phyloP scores from a whole-genome alignment of 1,139 yeast species.

The Blastobotrys niveus region DNA sequence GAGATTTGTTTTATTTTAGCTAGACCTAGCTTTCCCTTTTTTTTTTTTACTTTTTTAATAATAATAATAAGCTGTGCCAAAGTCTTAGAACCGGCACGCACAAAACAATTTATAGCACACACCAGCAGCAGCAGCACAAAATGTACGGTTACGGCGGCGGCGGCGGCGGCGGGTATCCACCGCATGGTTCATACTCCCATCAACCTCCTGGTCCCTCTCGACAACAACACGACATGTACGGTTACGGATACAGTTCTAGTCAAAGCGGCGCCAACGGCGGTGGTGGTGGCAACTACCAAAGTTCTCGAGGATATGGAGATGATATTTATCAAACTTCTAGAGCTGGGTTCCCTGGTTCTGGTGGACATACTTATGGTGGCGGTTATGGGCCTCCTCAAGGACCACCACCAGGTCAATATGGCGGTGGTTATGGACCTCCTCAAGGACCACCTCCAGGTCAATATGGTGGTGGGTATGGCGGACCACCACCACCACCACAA shows the following conservation, averaged over 20 bases:
- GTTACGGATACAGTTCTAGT: not conserved
- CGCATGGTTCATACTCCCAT: too few relatives aligned
- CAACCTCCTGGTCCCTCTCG: too few relatives aligned
- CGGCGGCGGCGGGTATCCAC: too few relatives aligned
- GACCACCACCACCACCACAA: constrained; percentile 25
- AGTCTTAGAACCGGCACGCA: too few relatives aligned
- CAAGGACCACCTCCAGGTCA: constrained; percentile 2
- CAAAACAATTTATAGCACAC: too few relatives aligned
- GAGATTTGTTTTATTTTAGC: too few relatives aligned
- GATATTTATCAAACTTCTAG: not conserved
- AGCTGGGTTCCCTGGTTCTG: constrained; percentile 30
- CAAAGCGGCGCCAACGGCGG: constrained; percentile 8
- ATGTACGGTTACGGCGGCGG: too few relatives aligned
- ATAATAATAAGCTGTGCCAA: too few relatives aligned
- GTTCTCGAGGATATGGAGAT: constrained; percentile 4
- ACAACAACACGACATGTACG: too few relatives aligned
- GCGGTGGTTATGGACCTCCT: constrained; percentile 18
- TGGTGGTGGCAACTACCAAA: constrained; percentile 9
- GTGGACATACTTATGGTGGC: constrained; percentile 24
- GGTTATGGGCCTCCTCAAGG: constrained; percentile 22
- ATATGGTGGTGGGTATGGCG: constrained; percentile 9
- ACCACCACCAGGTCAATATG: constrained; percentile 26
- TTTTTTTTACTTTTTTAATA: too few relatives aligned
- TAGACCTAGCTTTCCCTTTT: too few relatives aligned
- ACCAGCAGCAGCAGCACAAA: too few relatives aligned